Evolutionary conservation across 371 early-diverging fungal species (phyloP), one percentile per base, ranked within the genome.

Genomic region (Lichtheimia ornata): DNA sequence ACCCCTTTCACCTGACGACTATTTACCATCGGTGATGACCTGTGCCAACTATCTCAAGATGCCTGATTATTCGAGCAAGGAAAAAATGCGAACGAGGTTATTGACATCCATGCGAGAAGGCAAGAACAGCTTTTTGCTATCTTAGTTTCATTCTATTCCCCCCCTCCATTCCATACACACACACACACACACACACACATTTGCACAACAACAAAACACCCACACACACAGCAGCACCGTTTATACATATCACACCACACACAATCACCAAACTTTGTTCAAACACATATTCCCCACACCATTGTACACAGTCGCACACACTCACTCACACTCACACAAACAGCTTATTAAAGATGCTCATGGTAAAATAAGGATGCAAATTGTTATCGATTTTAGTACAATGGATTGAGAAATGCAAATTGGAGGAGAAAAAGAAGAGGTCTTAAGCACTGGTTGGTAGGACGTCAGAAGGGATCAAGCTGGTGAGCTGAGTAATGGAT

Each of bases 21-120:
- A 90, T 59, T 69, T 97, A 61, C 98, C 97, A 7, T 90, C 90
- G 17, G 98, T 97, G 24, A 97, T 97, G 97, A 97, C 98, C 0
- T 97, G 98, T 69, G 93, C 88, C 42, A 95, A 97, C 61, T 95
- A 95, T 61, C 82, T 97, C 55, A 97, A 97, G 76, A 84, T 97
- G 71, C 97, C 96, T 13, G 88, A 87, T 17, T 97, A 96, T 68
- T 83, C 92, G 5, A 66, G 67, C 41, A 77, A 82, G 53, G 89
- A 85, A n/a, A 77, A 91, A 2, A 84, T 94, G 81, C 72, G 67
- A 30, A 66, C 77, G 58, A 74, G 88, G 67, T 81, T 96, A 64
- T 64, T 73, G 40, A 81, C 83, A 24, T 94, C 96, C 4, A 88
- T 94, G 59, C 75, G 78, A 27, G 98, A 97, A 77, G 98, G 97